Evolutionary conservation across 139 green algal genomes (phyloP).

Genomic region (Chlamydomonas schloesseri): DNA sequence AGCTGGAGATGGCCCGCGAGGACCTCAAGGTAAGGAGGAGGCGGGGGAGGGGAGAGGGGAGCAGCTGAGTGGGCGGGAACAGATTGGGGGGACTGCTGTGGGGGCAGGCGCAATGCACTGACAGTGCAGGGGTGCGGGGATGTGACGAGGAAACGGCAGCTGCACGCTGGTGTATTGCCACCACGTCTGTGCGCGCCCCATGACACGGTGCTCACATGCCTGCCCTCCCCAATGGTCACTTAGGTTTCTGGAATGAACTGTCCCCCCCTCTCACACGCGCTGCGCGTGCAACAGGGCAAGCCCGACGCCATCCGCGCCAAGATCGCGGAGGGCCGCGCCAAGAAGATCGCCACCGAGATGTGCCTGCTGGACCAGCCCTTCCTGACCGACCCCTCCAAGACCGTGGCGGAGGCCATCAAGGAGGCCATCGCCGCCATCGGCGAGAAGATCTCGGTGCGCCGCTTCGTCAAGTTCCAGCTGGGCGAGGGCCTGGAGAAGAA

Average conservation of each 20-base stretch:
- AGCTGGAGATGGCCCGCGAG: slow-evolving; percentile 97
- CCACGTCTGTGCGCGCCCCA: too few species aligned
- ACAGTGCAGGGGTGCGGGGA: too few species aligned
- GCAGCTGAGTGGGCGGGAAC: too few species aligned
- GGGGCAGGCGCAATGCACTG: too few species aligned
- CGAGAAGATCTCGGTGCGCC: slow-evolving; percentile 91
- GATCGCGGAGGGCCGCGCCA: slow-evolving; percentile 96
- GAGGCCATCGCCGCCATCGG: slow-evolving; percentile 88
- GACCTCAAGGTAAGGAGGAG: slow-evolving; percentile 69
- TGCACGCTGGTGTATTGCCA: too few species aligned
- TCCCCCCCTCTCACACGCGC: too few species aligned
- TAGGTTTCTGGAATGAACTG: too few species aligned
- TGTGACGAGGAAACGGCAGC: too few species aligned
- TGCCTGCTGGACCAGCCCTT: slow-evolving; percentile 87
- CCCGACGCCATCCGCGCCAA: slow-evolving; percentile 95
- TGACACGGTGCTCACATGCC: too few species aligned
- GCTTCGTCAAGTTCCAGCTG: slow-evolving; percentile 92
- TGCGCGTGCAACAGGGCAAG: too few species aligned
- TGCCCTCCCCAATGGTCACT: too few species aligned
- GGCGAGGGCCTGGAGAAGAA: slow-evolving; percentile 99
- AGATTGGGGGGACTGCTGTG: too few species aligned
- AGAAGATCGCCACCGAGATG: slow-evolving; percentile 91
- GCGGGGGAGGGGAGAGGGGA: not conserved
- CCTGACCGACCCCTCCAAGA: slow-evolving; percentile 94
- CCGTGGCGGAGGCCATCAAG: slow-evolving; percentile 94